Conservation (phyloP, 805 yeast genomes). For the Candida methanosorbosa region DNA sequence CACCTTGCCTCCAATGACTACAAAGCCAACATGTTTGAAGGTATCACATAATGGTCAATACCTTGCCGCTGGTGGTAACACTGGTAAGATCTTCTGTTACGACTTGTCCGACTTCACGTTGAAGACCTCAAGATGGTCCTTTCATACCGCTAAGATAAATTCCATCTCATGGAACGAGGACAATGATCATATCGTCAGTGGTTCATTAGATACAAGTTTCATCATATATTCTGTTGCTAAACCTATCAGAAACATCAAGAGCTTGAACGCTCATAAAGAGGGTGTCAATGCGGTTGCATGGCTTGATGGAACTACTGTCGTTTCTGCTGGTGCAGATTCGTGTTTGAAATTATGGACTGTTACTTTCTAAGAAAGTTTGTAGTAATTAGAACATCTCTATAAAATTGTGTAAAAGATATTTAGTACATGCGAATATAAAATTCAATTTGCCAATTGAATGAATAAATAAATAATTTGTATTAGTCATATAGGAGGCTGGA, state of each 20-base stretch:
- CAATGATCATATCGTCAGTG: slow-evolving; percentile 65
- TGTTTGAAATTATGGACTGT: slow-evolving; percentile 68
- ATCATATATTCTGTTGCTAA: slow-evolving; percentile 70
- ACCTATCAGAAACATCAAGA: slow-evolving; percentile 71
- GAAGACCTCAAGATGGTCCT: slow-evolving; percentile 88
- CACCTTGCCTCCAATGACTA: slow-evolving; percentile 37
- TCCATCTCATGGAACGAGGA: slow-evolving; percentile 74
- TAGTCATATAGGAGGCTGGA: slow-evolving; percentile 42
- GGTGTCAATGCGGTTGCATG: slow-evolving; percentile 76
- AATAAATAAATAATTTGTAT: not conserved
- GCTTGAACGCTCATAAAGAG: slow-evolving; percentile 75
- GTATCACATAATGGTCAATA: slow-evolving; percentile 63
- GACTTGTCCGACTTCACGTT: slow-evolving; percentile 43
- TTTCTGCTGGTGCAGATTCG: slow-evolving; percentile 77
- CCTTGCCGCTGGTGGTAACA: slow-evolving; percentile 78
- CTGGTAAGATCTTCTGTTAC: slow-evolving; percentile 81
- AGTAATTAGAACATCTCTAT: too few species aligned
- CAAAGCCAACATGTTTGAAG: slow-evolving; percentile 53
- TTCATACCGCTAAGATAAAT: slow-evolving; percentile 79
- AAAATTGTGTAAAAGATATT: too few species aligned
- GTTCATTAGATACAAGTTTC: slow-evolving; percentile 76
- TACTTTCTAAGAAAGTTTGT: slow-evolving; percentile 1
- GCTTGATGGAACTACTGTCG: slow-evolving; percentile 41
- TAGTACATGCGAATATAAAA: not conserved
- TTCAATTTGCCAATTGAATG: not conserved